Base-by-base conservation (phyloP, 2,329 filamentous ascomycete species). In the Fusarium sp. region DNA sequence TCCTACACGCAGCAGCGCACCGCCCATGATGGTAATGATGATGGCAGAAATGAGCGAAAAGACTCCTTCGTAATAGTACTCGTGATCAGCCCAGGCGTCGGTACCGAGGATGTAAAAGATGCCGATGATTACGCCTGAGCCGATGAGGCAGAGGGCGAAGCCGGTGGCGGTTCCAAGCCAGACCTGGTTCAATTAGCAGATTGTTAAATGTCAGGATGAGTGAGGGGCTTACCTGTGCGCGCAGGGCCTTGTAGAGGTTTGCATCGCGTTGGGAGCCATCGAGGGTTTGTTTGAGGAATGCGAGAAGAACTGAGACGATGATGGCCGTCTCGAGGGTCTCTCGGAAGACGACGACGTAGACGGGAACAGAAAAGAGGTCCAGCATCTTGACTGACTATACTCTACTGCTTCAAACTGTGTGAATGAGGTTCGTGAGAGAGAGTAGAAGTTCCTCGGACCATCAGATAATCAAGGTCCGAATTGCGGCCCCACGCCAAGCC, bases 331-430 rank as follows among this genome's bases (percentile, higher is more conserved):
- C 94, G 62, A 97, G 85, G 51, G 91, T 91, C 84, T 97, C 95
- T 78, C 95, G 92, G 81, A 97, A 97, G 84, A 94, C 92, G 81
- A 98, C 94, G 84, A 98, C 95, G 85, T 97, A 97, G 58, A 97
- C 91, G 75, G 92, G 93, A 14, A 94, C 90, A 67, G 92, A 89
- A 80, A 95, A 95, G 63, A 95, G 89, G 79, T 93, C 89, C 70
- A 88, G 86, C 84, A 89, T 92, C 70, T 65, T 82, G 51, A 16
- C 17, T 51, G 46, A 38, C 27, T 6, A 29, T 24, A 14, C 44
- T 24, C 44, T 27, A 27, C 44, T 24, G 16, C 38, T 22, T 42
- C 40, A 44, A 44, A 10, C 40, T 49, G 16, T 49, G 20, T 55
- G 6, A 12, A 3, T 22, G 51, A 29, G 35, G 44, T 49, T 49